phyloP scores from a whole-genome alignment of 148 eudicot species.

The Fagopyrum tataricum region DNA sequence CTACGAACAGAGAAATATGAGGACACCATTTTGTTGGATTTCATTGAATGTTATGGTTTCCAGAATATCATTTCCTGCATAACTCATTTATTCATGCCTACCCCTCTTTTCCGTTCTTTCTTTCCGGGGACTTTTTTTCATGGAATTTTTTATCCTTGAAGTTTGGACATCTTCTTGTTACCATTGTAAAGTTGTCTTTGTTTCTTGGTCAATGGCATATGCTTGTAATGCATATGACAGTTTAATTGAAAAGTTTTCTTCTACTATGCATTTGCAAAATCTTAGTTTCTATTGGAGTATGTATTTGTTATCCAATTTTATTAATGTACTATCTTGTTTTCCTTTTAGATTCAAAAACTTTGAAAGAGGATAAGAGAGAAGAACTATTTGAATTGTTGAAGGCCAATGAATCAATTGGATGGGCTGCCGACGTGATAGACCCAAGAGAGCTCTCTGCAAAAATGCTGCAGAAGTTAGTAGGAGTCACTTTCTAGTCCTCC shows the following conservation, averaged over 20 bases:
- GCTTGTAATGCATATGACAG: background rate
- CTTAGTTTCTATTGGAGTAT: background rate
- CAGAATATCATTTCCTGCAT: too few species aligned
- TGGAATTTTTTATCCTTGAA: background rate
- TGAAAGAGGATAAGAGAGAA: slow-evolving; percentile 94
- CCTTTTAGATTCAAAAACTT: slow-evolving; percentile 82
- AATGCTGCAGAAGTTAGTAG: slow-evolving; percentile 78
- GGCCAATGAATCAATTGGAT: slow-evolving; percentile 75
- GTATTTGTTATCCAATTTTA: background rate
- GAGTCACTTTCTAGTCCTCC: slow-evolving; percentile 15
- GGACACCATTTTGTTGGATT: too few species aligned
- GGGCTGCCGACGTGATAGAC: slow-evolving; percentile 95
- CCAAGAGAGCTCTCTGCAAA: slow-evolving; percentile 91
- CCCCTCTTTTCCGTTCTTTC: too few species aligned
- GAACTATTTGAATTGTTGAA: slow-evolving; percentile 84
- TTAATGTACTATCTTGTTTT: slow-evolving; percentile 5
- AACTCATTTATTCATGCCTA: too few species aligned
- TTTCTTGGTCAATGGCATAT: background rate
- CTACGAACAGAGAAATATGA: too few species aligned
- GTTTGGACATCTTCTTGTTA: background rate
- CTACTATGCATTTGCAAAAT: background rate
- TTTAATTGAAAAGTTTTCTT: slow-evolving; percentile 3
- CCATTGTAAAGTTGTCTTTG: background rate
- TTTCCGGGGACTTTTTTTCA: too few species aligned
- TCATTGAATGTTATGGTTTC: too few species aligned